Percentiles rank a stretch among this genome's conserved stretches.
phyloP scores from a whole-genome alignment of 2,329 filamentous ascomycete species.

The Cordyceps fumosorosea region DNA sequence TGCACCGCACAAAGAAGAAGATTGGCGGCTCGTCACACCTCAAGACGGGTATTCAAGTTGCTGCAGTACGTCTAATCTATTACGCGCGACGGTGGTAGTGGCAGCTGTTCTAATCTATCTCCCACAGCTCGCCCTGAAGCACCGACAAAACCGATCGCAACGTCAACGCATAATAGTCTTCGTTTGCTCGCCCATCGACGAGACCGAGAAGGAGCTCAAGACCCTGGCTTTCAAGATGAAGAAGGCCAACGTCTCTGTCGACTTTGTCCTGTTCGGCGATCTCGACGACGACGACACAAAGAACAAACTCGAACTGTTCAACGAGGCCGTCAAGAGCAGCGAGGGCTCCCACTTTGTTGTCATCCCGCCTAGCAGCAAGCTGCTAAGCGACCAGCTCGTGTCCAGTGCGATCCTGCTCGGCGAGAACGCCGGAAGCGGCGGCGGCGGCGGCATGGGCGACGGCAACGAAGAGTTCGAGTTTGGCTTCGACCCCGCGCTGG shows the following conservation, averaged over 20 bases:
- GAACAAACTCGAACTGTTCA: slow-evolving; percentile 91
- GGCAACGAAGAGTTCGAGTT: slow-evolving; percentile 63
- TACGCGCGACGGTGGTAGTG: background rate
- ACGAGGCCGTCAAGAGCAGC: slow-evolving; percentile 83
- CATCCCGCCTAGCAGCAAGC: slow-evolving; percentile 82
- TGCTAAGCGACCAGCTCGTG: slow-evolving; percentile 87
- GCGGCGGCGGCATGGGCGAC: slow-evolving; percentile 50
- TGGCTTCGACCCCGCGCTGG: slow-evolving; percentile 82
- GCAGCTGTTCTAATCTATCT: slow-evolving; percentile 62
- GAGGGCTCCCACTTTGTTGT: slow-evolving; percentile 89
- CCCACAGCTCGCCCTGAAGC: slow-evolving; percentile 81
- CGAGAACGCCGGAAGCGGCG: slow-evolving; percentile 56
- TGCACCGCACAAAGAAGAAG: slow-evolving; percentile 84
- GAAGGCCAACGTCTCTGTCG: slow-evolving; percentile 90
- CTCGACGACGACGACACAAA: slow-evolving; percentile 80
- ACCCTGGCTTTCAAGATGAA: slow-evolving; percentile 97
- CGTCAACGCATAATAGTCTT: slow-evolving; percentile 96
- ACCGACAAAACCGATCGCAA: slow-evolving; percentile 96
- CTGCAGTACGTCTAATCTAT: slow-evolving; percentile 59
- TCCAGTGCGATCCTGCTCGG: slow-evolving; percentile 85
- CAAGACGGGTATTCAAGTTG: slow-evolving; percentile 90
- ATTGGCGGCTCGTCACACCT: slow-evolving; percentile 85
- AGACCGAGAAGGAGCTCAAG: slow-evolving; percentile 81
- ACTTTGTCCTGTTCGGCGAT: slow-evolving; percentile 93
- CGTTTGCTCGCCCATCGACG: slow-evolving; percentile 84